phyloP scores from a whole-genome alignment of 2,329 filamentous ascomycete species.

The Fusarium anguioides region DNA sequence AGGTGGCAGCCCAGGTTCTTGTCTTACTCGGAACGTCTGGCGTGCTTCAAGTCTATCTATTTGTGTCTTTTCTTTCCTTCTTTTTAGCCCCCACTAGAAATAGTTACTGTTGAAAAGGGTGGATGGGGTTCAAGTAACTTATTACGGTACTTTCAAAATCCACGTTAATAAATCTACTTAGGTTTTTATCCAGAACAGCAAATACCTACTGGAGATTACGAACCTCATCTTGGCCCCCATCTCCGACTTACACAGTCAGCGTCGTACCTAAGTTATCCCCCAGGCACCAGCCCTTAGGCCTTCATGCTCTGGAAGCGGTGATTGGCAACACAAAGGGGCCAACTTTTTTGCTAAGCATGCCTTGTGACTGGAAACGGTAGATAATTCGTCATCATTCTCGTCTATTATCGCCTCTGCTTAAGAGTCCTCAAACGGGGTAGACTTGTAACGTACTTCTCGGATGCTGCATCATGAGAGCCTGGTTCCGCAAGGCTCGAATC shows the following conservation, averaged over 20 bases:
- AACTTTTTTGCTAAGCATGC: slow-evolving; percentile 15
- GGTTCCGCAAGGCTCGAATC: slow-evolving; percentile 1
- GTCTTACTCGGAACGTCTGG: slow-evolving; percentile 1
- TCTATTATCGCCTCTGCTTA: slow-evolving; percentile 14
- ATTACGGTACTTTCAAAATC: background rate
- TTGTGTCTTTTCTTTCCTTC: too few relatives aligned
- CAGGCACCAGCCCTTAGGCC: slow-evolving; percentile 36
- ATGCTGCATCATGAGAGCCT: slow-evolving; percentile 9
- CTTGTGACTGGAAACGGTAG: slow-evolving; percentile 32
- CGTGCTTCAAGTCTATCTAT: background rate
- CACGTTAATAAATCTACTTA: too few relatives aligned
- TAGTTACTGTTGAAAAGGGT: background rate
- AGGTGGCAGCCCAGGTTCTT: slow-evolving; percentile 25
- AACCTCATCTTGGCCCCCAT: slow-evolving; percentile 21
- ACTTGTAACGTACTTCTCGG: background rate
- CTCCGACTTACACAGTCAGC: slow-evolving; percentile 38
- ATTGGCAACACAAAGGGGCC: slow-evolving; percentile 33
- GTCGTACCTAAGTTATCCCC: slow-evolving; percentile 20
- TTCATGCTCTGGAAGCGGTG: slow-evolving; percentile 15
- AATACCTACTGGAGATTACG: too few relatives aligned
- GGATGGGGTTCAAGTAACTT: background rate
- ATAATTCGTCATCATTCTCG: slow-evolving; percentile 35
- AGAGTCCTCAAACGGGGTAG: slow-evolving; percentile 1
- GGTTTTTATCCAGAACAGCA: too few relatives aligned
- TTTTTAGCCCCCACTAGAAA: background rate